Conservation (phyloP, 169 alveolate genomes). For the Plasmodium gallinaceum region DNA sequence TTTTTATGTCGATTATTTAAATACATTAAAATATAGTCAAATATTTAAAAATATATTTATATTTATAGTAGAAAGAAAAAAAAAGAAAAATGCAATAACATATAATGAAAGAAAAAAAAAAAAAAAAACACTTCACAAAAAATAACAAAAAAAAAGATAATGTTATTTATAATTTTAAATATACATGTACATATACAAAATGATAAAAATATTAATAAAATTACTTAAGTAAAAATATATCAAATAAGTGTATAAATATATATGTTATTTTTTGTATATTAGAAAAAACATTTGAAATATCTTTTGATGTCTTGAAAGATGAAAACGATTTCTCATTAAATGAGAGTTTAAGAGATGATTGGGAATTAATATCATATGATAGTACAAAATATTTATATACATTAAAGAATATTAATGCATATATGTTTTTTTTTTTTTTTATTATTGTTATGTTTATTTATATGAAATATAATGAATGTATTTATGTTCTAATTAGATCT, state of each 20-base stretch:
- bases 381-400: constrained; percentile 19
- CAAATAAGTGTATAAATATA: not conserved
- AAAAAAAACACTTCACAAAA: no score
- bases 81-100: no score
- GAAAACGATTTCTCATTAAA: constrained; percentile 2
- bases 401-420: not conserved
- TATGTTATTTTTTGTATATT: not conserved
- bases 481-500: constrained; percentile 19
- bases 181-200: not conserved
- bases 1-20: no score
- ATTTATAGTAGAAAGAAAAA: no score
- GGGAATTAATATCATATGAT: constrained; percentile 58
- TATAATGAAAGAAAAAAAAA: no score
- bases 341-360: constrained; percentile 41
- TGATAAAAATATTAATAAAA: not conserved
- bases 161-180: not conserved
- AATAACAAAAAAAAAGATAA: no score
- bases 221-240: not conserved
- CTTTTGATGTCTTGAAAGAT: constrained; percentile 54
- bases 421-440: not conserved
- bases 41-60: no score
- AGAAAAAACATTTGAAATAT: constrained; percentile 71
- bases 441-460: not conserved
- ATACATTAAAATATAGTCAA: no score
- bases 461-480: not conserved